Evolutionary conservation across 2,329 filamentous ascomycete species (phyloP).

Genomic region (Lachnum nothofagi): DNA sequence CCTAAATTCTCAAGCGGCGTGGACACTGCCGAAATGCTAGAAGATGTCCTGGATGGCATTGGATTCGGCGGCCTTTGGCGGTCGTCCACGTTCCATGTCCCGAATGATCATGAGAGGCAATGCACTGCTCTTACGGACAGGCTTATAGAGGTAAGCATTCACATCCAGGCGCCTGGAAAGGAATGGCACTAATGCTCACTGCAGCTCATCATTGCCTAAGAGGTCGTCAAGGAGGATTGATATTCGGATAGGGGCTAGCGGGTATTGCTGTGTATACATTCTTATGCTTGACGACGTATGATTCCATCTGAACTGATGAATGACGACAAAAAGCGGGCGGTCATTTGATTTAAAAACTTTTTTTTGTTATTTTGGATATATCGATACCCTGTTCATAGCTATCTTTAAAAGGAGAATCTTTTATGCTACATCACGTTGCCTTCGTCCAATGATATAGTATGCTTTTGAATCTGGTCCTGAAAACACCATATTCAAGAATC

Average conservation of each 20-base stretch:
- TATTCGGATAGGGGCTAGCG: no score
- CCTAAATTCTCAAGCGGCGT: conserved; percentile 45
- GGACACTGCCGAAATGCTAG: conserved; percentile 45
- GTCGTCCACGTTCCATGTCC: conserved; percentile 30
- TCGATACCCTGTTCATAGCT: conserved; percentile 18
- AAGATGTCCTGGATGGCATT: conserved; percentile 51
- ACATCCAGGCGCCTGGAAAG: not conserved
- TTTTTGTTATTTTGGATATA: conserved; percentile 9
- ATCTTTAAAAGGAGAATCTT: not conserved
- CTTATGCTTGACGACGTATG: conserved; percentile 12
- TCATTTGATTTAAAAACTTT: not conserved
- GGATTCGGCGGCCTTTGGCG: conserved; percentile 62
- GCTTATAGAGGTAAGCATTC: conserved; percentile 28
- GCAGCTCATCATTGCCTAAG: conserved; percentile 19
- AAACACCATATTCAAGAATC: no score
- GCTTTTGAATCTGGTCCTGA: no score
- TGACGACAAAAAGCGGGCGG: conserved; percentile 8
- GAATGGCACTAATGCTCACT: not conserved
- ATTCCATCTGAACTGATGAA: conserved; percentile 5
- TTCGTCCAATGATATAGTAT: no score
- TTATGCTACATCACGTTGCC: no score
- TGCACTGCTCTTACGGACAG: conserved; percentile 29
- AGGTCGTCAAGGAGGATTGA: not conserved
- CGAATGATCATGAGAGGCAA: conserved; percentile 30
- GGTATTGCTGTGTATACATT: not conserved